Base-by-base conservation (phyloP, 2,329 filamentous ascomycete species). In the Botrytis fabae region DNA sequence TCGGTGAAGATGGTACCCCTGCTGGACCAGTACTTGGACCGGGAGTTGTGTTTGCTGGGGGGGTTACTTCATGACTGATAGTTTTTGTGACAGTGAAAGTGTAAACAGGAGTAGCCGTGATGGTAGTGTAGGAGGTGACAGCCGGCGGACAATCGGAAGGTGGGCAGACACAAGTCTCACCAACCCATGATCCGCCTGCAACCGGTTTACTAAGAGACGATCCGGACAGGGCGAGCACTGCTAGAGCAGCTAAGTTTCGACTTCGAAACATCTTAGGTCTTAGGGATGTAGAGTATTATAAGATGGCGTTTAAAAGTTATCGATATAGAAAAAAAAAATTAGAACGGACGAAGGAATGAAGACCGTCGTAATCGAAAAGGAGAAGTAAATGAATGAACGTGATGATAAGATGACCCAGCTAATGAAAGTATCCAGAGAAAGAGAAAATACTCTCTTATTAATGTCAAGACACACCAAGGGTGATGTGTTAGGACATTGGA, bases 171-270 rank as follows among this genome's bases (percentile, higher is more conserved):
- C 51, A 71, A 46, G 54, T 66, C 28, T 69, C 63, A 69, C 40
- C 70, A 46, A 44, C 28, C 70, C 48, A 68, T 54, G 46, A 48
- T 16, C 60, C 70, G 54, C 61, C 48, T 32, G 71, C 48, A 64
- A 74, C 54, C 22, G 74, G 74, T 48, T 74, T 76, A 32, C 70
- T 68, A 7, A 73, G 12, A 14, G 51, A 59, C 14, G 70, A 72
- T 51, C 38, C 35, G 20, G 46, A 73, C 44, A 74, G 48, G 22
- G 61, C 61, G 40, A 76, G 64, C 25, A 74, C 40, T 48, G 66
- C 51, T 14, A 72, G 32, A n/a, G 35, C 65, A 46, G 65, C 35
- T 9, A 69, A n/a, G 16, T 64, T 63, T 48, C 42, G 59, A 35
- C 60, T 68, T 61, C 40, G 42, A 72, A 62, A 69, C 74, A 75